A percentile compares a stretch with the other conserved stretches of the same genome.
Conservation (phyloP, 2,329 filamentous ascomycete species). For the Pseudogymnoascus sp. region DNA sequence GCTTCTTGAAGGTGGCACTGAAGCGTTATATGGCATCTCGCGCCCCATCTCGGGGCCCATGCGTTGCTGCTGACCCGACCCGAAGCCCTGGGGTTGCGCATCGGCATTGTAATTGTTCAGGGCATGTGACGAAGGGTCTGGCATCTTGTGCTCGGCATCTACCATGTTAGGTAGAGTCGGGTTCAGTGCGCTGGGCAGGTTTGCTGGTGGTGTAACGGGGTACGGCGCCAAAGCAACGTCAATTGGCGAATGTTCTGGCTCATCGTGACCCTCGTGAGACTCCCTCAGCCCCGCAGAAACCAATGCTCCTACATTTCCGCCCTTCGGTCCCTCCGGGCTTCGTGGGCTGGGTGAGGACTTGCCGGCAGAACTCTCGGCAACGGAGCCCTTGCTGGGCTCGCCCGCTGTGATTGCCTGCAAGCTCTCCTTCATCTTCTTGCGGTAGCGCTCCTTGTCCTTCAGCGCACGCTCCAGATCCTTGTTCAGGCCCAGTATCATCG, state of each 20-base stretch:
- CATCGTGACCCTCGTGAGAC: conserved; percentile 16
- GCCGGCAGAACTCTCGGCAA: not conserved
- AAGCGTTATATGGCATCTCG: conserved; percentile 42
- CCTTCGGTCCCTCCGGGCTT: conserved; percentile 12
- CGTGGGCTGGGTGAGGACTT: conserved; percentile 1
- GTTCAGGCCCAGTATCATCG: conserved; percentile 88
- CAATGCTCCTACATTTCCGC: conserved; percentile 18
- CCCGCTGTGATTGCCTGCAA: conserved; percentile 32
- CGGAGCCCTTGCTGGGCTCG: not conserved
- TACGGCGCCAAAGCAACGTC: conserved; percentile 53
- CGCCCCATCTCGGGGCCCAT: conserved; percentile 38
- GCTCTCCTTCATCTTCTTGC: conserved; percentile 78
- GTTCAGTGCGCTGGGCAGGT: conserved; percentile 28
- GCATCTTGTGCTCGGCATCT: conserved; percentile 52
- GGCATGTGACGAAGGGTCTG: conserved; percentile 52
- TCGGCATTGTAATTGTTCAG: conserved; percentile 44
- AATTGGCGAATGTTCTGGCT: conserved; percentile 45
- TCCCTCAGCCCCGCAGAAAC: conserved; percentile 24
- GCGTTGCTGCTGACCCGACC: conserved; percentile 35
- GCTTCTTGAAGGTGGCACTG: conserved; percentile 49
- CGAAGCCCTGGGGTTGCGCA: conserved; percentile 22
- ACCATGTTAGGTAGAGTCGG: conserved; percentile 32
- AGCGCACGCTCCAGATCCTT: conserved; percentile 85
- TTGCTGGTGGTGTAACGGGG: conserved; percentile 55
- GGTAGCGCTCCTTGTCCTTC: conserved; percentile 92